Evolutionary conservation across 768 basidiomycete species (phyloP), one percentile per base, ranked within the genome.

Genomic region (Boletus fagicola): DNA sequence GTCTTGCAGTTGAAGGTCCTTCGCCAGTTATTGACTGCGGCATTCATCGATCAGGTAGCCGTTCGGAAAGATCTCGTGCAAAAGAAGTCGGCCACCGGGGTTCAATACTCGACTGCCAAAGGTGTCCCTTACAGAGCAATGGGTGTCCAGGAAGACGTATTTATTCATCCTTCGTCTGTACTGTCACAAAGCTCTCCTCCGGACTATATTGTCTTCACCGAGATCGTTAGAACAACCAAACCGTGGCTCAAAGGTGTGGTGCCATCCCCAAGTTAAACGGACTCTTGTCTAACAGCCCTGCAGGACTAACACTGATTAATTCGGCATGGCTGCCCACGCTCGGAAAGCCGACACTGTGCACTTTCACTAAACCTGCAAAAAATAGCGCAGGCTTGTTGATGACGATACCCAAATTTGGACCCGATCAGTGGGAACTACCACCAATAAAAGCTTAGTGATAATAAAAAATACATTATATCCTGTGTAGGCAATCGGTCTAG

Each of bases 41-140:
- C 85, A 16, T 98, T 97, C 74, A 92, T 98, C 62, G 95, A 99
- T 72, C 93, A 96, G 72, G 85, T 98, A 15, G 97, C 97, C 9
- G 81, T 95, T 15, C 85, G 97, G 28, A 92, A 90, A 68, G 96
- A 98, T 68, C 72, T 92, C 35, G 78, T 86, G 15, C 80, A 85
- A 45, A 84, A 83, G 59, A 75, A 78, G 48, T 74, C 78, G 16
- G 76, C 80, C 3, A 76, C 80, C 13, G 91, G 89, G 5, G 74
- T 79, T 44, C 87, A 92, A 63, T 91, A 80, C 69, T 77, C 87
- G 10, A 92, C 85, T 26, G 82, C 88, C 0, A 86, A 85, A 65
- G 89, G 88, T 9, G 84, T 98, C 18, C 76, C 94, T 0, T 99
- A 98, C 70, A 82, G 80, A 49, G 88, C 94, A 1, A 66, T 94